phyloP scores from a whole-genome alignment of 345 rosid species.

The Eucalyptus cladocalyx region DNA sequence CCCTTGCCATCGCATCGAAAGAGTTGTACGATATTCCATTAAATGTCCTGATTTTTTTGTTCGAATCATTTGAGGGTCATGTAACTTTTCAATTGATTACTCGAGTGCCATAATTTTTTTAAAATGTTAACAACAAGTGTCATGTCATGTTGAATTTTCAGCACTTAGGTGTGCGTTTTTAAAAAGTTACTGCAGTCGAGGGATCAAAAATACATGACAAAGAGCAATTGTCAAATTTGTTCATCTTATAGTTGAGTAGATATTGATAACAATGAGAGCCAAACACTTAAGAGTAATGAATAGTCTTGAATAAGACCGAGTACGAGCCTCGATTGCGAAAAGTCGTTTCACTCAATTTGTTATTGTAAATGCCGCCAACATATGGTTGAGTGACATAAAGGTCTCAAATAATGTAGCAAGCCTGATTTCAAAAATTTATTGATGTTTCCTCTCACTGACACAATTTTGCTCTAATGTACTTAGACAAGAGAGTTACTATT shows the following conservation, averaged over 20 bases:
- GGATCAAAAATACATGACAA: not conserved
- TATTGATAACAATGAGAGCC: not conserved
- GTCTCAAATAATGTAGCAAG: not conserved
- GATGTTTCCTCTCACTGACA: not conserved
- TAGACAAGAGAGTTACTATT: not conserved
- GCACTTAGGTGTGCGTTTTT: accelerated
- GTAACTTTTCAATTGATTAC: no score
- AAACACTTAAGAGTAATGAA: not conserved
- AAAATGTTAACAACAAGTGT: accelerated
- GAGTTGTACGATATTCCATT: no score
- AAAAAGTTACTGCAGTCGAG: accelerated
- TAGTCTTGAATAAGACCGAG: not conserved
- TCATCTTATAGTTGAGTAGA: not conserved
- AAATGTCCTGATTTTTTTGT: no score
- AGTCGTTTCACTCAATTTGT: not conserved
- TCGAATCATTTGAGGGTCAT: no score
- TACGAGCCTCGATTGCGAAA: not conserved
- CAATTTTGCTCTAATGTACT: not conserved
- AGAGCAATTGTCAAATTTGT: not conserved
- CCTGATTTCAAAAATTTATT: not conserved
- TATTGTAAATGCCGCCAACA: accelerated
- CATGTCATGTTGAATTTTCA: accelerated
- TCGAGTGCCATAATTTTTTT: no score
- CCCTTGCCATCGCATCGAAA: no score
- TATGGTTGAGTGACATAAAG: not conserved